Evolutionary conservation across 441 rosid genomes (phyloP).

Genomic region (Gossypium davidsonii): DNA sequence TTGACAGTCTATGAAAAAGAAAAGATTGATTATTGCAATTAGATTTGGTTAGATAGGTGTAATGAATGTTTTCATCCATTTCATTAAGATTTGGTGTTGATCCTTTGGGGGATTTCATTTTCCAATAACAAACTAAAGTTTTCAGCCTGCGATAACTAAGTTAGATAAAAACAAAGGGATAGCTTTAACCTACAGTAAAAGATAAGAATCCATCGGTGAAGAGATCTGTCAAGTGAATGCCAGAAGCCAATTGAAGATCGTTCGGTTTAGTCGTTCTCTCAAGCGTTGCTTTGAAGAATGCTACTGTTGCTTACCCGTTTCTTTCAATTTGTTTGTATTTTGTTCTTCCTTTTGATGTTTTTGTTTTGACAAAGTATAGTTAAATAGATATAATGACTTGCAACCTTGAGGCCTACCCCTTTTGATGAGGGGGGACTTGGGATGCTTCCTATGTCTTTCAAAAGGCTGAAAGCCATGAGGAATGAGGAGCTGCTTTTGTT

Average conservation of each 20-base stretch:
- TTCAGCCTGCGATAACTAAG: too few species aligned
- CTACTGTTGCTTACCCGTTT: slow-evolving; percentile 4
- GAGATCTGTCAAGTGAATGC: slow-evolving; percentile 25
- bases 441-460: slow-evolving; percentile 50
- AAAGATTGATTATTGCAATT: too few species aligned
- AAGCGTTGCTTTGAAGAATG: slow-evolving; percentile 28
- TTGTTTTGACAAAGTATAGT: slow-evolving; percentile 18
- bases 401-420: slow-evolving; percentile 28
- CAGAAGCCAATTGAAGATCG: slow-evolving; percentile 23
- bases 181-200: slow-evolving; percentile 26
- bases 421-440: slow-evolving; percentile 29
- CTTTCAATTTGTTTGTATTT: slow-evolving; percentile 10
- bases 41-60: slow-evolving; percentile 19
- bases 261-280: slow-evolving; percentile 25
- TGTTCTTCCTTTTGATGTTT: neutral
- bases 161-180: slow-evolving; percentile 19
- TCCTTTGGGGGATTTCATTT: slow-evolving; percentile 31
- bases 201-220: slow-evolving; percentile 17
- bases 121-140: slow-evolving; percentile 19
- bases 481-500: slow-evolving; percentile 39
- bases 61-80: slow-evolving; percentile 30
- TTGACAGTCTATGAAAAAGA: neutral
- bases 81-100: slow-evolving; percentile 25
- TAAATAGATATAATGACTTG: slow-evolving; percentile 15
- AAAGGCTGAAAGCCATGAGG: slow-evolving; percentile 50